Evolutionary conservation across 2,329 filamentous ascomycete genomes (phyloP).

Genomic region (Aureobasidium sp.): DNA sequence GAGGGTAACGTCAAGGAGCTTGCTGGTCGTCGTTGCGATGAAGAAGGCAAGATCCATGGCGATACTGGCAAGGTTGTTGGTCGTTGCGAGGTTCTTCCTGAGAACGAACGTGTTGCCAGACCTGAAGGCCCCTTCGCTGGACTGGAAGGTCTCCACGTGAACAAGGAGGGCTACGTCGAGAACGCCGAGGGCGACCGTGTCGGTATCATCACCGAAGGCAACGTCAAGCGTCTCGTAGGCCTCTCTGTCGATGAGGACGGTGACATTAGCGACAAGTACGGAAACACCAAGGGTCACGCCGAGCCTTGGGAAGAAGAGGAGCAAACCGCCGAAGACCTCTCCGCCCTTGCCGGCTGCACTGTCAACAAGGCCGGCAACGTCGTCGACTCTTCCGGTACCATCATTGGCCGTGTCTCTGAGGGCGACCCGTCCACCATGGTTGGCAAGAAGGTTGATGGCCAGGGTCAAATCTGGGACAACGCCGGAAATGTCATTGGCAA

Average conservation of each 20-base stretch:
- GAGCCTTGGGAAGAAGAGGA: slow-evolving; percentile 50
- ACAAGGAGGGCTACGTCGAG: slow-evolving; percentile 65
- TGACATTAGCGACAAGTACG: slow-evolving; percentile 72
- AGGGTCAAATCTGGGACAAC: slow-evolving; percentile 59
- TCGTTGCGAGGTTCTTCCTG: slow-evolving; percentile 51
- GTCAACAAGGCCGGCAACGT: slow-evolving; percentile 59
- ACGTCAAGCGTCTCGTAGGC: slow-evolving; percentile 65
- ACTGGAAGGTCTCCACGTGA: slow-evolving; percentile 56
- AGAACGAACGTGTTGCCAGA: slow-evolving; percentile 48
- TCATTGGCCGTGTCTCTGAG: slow-evolving; percentile 51
- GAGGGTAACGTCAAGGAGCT: slow-evolving; percentile 52
- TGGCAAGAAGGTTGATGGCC: slow-evolving; percentile 55
- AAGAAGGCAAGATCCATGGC: slow-evolving; percentile 50
- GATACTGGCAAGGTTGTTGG: slow-evolving; percentile 51
- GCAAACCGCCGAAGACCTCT: slow-evolving; percentile 47
- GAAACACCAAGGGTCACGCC: slow-evolving; percentile 53
- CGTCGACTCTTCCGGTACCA: slow-evolving; percentile 52
- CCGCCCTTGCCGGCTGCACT: slow-evolving; percentile 52
- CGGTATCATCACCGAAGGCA: slow-evolving; percentile 63
- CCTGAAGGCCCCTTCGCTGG: slow-evolving; percentile 63
- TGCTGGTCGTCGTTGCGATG: slow-evolving; percentile 49
- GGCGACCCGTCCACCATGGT: slow-evolving; percentile 51
- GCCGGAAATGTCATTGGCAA: slow-evolving; percentile 54
- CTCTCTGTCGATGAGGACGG: slow-evolving; percentile 74
- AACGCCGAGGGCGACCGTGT: slow-evolving; percentile 73